Evolutionary conservation across 495 filamentous ascomycete genomes (phyloP), one percentile per base, ranked within the genome.

Genomic region (Cairneyella variabilis): DNA sequence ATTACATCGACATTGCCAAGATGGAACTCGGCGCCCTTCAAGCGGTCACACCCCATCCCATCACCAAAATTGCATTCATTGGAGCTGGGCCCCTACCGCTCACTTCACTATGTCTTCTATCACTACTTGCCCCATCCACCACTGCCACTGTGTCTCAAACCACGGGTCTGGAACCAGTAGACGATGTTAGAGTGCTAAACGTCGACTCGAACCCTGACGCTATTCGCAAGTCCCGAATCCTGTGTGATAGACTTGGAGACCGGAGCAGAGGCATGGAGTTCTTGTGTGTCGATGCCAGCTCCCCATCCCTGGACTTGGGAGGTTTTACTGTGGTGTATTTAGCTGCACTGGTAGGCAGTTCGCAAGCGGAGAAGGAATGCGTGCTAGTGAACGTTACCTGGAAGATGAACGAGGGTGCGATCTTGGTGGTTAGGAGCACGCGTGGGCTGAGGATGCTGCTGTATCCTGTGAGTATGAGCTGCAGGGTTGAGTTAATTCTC

Each of bases 21-120:
- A 63, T 77, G 57, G 75, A 76, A 53, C 52, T 71, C 16, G 41
- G 56, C n/a, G 56, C 66, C 22, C 49, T 75, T 9, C 27, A 58
- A 22, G 62, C 64, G 16, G 57, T 69, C 26, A 3, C 10, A 4
- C 3, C 44, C 40, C 2, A 43, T 37, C 2, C 43, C 17, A 49
- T 48, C 3, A 5, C 18, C 14, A 57, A 43, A 28, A 60, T 68
- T 12, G 67, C 64, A 16, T 70, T 76, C 53, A 59, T 77, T 2
- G 74, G 75, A 11, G 71, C 66, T 12, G 74, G 75, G 6, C 72
- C 72, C 0, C 47, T 78, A 2, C 75, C 73, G 0, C 40, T 75
- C 20, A 71, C 69, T 0, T 64, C 64, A 3, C 42, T 76, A 11
- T 70, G 69, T 47, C 41, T 74, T 21, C 4, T 20, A n/a, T n/a